phyloP scores from a whole-genome alignment of 257 asterid species.

The Linaria vulgaris region DNA sequence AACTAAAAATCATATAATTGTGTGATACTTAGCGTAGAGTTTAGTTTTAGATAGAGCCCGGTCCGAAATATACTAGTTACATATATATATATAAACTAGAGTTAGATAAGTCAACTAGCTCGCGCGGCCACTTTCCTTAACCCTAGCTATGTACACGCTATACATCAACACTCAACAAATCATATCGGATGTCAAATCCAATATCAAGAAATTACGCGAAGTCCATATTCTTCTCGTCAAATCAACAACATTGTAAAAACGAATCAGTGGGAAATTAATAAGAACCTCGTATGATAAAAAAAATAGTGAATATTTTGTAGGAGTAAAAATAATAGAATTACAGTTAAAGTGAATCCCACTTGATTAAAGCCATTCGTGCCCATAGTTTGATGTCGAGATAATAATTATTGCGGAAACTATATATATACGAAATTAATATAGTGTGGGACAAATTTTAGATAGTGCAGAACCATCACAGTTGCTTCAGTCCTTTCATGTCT shows the following conservation, averaged over 20 bases:
- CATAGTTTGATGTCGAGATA: slow-evolving; percentile 13
- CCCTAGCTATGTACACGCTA: no score
- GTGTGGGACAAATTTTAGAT: neutral
- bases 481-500: slow-evolving; percentile 47
- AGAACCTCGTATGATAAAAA: neutral
- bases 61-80: no score
- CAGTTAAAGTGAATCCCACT: slow-evolving; percentile 29
- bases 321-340: neutral
- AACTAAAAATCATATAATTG: no score
- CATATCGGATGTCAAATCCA: no score
- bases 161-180: no score
- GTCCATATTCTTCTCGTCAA: neutral
- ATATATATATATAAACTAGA: no score
- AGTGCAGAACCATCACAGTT: slow-evolving; percentile 28
- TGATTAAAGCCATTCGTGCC: slow-evolving; percentile 18
- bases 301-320: neutral
- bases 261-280: neutral
- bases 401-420: slow-evolving; percentile 13
- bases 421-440: no score
- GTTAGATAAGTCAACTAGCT: no score
- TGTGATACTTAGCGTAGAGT: no score
- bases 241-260: neutral
- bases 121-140: no score
- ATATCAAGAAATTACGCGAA: neutral
- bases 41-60: no score